A percentile compares a stretch with the other conserved stretches of the same genome.
phyloP scores from a whole-genome alignment of 2,329 filamentous ascomycete species.

The Colletotrichum acutatum region DNA sequence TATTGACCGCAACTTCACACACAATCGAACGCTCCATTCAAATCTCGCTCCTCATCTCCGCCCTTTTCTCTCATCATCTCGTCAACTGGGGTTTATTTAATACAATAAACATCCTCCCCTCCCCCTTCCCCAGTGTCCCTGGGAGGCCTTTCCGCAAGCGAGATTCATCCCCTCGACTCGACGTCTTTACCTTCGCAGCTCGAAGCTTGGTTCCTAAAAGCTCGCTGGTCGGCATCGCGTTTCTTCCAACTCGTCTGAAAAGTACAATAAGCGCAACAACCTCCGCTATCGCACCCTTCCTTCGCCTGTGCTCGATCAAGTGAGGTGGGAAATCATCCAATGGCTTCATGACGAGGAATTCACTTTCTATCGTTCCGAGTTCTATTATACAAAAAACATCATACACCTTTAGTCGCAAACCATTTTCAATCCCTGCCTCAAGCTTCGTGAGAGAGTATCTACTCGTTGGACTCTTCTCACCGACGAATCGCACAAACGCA shows the following conservation, averaged over 20 bases:
- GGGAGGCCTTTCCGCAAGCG: conserved; percentile 17
- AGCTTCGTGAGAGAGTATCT: neutral
- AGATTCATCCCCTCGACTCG: neutral
- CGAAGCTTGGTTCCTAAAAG: conserved; percentile 33
- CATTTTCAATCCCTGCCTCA: neutral
- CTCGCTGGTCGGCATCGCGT: conserved; percentile 25
- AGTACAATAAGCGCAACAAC: neutral
- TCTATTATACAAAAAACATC: conserved; percentile 12
- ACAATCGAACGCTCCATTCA: conserved; percentile 2
- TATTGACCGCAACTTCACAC: conserved; percentile 29
- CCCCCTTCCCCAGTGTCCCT: conserved; percentile 6
- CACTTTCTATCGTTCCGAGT: conserved; percentile 16
- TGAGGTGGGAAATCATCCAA: conserved; percentile 29
- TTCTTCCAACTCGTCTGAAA: neutral
- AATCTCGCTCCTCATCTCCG: conserved; percentile 25
- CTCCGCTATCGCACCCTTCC: neutral
- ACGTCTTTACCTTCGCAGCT: conserved; percentile 20
- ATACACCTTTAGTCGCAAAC: neutral
- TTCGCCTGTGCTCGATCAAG: conserved; percentile 6
- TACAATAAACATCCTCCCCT: neutral
- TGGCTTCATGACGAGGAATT: conserved; percentile 25
- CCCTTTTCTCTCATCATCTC: conserved; percentile 22
- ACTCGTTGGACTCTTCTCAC: neutral
- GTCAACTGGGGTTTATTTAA: conserved; percentile 18
- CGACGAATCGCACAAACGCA: neutral